These are phyloP conservation scores for Penicillium atrosanguineum DNA, from an alignment of 495 filamentous ascomycete genomes.

Conservation along the genomic window DNA sequence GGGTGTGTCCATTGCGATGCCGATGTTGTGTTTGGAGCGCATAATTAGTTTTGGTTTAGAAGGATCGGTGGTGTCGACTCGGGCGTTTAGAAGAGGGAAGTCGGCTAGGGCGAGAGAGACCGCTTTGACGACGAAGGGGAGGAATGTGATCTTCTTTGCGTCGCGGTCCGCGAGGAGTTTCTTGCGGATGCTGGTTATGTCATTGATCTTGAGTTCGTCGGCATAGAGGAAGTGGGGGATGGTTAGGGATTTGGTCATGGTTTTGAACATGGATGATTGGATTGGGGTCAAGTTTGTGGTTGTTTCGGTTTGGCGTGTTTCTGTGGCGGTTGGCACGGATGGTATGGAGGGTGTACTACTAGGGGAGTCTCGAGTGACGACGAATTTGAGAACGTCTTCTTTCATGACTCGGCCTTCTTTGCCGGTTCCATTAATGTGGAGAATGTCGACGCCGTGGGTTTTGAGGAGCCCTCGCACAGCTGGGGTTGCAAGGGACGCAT, in stretches of 20 bases:
- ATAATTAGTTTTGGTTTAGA: constrained; percentile 68
- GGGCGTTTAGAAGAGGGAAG: constrained; percentile 84
- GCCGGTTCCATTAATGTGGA: constrained; percentile 76
- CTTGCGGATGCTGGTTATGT: constrained; percentile 64
- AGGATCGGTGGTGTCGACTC: constrained; percentile 60
- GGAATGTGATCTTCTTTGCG: constrained; percentile 70
- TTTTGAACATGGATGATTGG: constrained; percentile 93
- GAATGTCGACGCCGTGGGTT: constrained; percentile 70
- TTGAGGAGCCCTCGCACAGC: constrained; percentile 88
- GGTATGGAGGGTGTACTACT: constrained; percentile 1
- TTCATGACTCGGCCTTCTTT: constrained; percentile 90
- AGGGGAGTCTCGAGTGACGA: constrained; percentile 31
- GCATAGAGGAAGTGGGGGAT: constrained; percentile 95
- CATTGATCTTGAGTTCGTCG: constrained; percentile 76
- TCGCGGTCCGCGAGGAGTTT: constrained; percentile 51
- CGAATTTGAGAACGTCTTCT: constrained; percentile 84
- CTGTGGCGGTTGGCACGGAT: constrained; percentile 14
- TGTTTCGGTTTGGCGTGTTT: constrained; percentile 60
- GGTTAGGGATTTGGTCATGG: constrained; percentile 87
- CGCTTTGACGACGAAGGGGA: constrained; percentile 96
- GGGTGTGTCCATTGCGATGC: constrained; percentile 93
- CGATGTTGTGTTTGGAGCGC: constrained; percentile 87
- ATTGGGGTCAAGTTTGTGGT: constrained; percentile 66
- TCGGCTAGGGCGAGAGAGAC: constrained; percentile 77
- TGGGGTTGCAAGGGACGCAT: constrained; percentile 78